Evolutionary conservation across 768 basidiomycete species (phyloP).

Genomic region (Suillus bovinus): DNA sequence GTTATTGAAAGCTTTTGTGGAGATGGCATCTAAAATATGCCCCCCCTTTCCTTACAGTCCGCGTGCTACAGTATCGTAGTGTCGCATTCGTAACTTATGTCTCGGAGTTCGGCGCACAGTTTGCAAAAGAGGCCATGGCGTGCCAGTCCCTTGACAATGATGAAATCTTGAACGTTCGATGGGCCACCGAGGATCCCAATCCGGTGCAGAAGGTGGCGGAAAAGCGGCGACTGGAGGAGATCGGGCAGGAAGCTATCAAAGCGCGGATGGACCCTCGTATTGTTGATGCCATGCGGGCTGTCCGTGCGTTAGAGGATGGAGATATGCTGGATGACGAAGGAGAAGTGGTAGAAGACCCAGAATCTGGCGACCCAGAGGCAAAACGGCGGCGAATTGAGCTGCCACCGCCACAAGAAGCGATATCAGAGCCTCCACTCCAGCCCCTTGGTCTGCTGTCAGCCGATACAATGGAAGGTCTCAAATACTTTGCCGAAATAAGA

Average conservation of each 20-base stretch:
- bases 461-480: conserved; percentile 87
- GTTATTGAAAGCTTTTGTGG: conserved; percentile 31
- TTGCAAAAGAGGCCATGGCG: conserved; percentile 99
- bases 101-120: conserved; percentile 83
- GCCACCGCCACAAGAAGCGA: conserved; percentile 28
- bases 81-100: conserved; percentile 98
- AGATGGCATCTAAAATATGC: conserved; percentile 11
- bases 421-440: conserved; percentile 34
- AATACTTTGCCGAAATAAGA: conserved; percentile 88
- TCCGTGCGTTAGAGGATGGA: conserved; percentile 90
- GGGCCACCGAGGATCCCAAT: conserved; percentile 99
- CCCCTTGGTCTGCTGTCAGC: conserved; percentile 68
- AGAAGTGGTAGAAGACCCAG: conserved; percentile 28
- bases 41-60: conserved; percentile 48
- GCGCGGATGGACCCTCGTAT: conserved; percentile 85
- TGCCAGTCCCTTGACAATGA: conserved; percentile 97
- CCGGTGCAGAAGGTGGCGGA: conserved; percentile 87
- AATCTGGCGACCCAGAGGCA: conserved; percentile 37
- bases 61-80: conserved; percentile 89
- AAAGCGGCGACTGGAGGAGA: conserved; percentile 77
- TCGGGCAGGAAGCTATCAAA: conserved; percentile 85
- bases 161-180: conserved; percentile 96
- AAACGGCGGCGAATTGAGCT: conserved; percentile 38
- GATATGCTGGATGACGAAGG: conserved; percentile 37
- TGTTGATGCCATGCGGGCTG: conserved; percentile 83